Base-by-base conservation (phyloP, 1,284 basidiomycete genomes). In the Ustilago hordei region DNA sequence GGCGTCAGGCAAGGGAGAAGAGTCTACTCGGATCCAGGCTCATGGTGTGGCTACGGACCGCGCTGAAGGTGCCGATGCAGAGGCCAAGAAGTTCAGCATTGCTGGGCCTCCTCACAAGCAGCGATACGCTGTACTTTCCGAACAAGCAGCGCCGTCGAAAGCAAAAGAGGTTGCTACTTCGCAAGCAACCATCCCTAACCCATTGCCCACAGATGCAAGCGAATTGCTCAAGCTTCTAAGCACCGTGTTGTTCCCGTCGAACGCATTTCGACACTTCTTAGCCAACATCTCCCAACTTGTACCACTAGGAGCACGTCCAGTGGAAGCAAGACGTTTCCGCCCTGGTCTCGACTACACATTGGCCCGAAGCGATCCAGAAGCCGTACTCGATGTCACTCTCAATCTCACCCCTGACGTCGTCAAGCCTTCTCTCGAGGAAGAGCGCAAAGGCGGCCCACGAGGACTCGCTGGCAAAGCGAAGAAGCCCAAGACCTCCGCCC, bases 271-370 rank as follows among this genome's bases (percentile, higher is more conserved):
- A 55, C 91, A 93, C 35, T 96, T 95, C 92, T 88, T 98, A 43
- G 90, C 91, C n/a, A 89, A 91, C 67, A 91, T 98, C 53, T 92
- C 93, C 52, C 89, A 90, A 47, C 86, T 98, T 75, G 89, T 95
- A 58, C 93, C 94, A 15, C 87, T 93, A 76, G 89, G 91, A 13
- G 91, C 93, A 85, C 88, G 91, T 8, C 81, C 82, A 3, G 68
- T 83, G 35, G 91, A 95, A 87, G 93, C 93, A 59, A 89, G 96
- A 74, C 88, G 96, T 53, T 97, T 98, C 88, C 89, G 95, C 64
- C 94, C 94, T 0, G 96, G 95, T 0, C 88, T 98, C 78, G 95
- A 98, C 87, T 98, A 98, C 86, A 97, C 95, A 19, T 90, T 99
- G 1, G 96, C 96, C 36, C 92, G 93, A 74, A 93, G 93, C 68